Evolutionary conservation across 345 rosid species (phyloP).

Genomic region (Eucalyptus viminalis): DNA sequence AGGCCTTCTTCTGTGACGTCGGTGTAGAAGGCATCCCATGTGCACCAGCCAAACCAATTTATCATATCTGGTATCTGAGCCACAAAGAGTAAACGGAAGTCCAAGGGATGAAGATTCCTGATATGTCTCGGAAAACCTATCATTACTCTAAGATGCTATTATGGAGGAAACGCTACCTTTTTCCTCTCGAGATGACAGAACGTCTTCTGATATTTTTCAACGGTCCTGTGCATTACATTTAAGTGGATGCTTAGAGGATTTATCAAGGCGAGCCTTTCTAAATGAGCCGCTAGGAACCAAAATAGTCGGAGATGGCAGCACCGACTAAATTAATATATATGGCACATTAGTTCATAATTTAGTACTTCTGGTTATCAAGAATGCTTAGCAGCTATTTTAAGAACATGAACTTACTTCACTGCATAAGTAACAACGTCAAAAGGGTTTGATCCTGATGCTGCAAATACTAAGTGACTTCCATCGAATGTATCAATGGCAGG

Average conservation of each 20-base stretch:
- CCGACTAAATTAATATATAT: neutral
- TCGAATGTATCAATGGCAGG: neutral
- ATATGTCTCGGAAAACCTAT: neutral
- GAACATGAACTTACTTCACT: neutral
- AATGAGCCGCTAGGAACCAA: neutral
- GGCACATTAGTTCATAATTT: neutral
- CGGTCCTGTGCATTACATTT: neutral
- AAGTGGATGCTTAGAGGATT: neutral
- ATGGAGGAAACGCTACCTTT: neutral
- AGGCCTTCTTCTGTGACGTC: conserved; percentile 3
- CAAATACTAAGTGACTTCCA: neutral
- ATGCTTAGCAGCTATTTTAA: neutral
- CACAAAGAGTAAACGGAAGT: neutral
- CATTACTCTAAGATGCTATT: neutral
- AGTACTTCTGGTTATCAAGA: neutral
- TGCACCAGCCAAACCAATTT: conserved; percentile 13
- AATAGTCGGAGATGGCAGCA: neutral
- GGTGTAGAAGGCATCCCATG: conserved; percentile 14
- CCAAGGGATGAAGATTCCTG: neutral
- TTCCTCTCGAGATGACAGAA: conserved; percentile 3
- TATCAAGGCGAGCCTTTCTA: neutral
- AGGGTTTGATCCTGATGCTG: conserved; percentile 16
- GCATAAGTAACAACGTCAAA: conserved; percentile 15
- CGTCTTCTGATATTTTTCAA: conserved; percentile 16
- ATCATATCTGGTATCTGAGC: neutral